A percentile compares a stretch with the other conserved stretches of the same genome.
These are phyloP conservation scores for Dicorynia guianensis DNA, from an alignment of 306 rosid species.

Conservation along the genomic window DNA sequence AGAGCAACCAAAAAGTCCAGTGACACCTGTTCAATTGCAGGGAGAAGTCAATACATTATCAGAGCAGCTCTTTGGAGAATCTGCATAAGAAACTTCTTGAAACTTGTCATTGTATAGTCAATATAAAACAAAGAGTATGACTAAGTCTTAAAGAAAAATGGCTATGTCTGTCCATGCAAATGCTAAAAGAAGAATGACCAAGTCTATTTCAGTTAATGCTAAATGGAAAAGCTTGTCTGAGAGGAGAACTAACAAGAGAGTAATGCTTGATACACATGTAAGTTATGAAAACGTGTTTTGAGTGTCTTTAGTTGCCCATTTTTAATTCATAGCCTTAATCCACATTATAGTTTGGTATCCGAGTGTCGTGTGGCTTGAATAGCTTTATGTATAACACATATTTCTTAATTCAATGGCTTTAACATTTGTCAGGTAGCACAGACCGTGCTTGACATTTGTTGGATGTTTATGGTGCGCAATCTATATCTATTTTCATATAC, in stretches of 20 bases:
- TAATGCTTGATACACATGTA: slow-evolving; percentile 32
- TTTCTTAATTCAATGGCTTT: too few relatives aligned
- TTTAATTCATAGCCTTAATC: not conserved
- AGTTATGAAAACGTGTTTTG: slow-evolving; percentile 21
- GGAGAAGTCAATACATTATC: slow-evolving; percentile 25
- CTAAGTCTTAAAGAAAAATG: slow-evolving; percentile 24
- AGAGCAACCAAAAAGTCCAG: slow-evolving; percentile 37
- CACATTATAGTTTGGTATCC: too few relatives aligned
- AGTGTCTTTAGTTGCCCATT: not conserved
- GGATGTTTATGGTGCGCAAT: too few relatives aligned
- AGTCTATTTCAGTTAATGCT: not conserved
- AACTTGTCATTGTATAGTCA: slow-evolving; percentile 22
- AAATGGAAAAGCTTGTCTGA: slow-evolving; percentile 17
- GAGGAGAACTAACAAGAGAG: slow-evolving; percentile 36
- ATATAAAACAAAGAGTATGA: slow-evolving; percentile 25
- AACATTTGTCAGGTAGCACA: too few relatives aligned
- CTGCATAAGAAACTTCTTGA: slow-evolving; percentile 33
- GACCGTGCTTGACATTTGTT: too few relatives aligned
- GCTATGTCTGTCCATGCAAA: slow-evolving; percentile 2
- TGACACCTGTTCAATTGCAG: slow-evolving; percentile 39
- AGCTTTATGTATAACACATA: too few relatives aligned
- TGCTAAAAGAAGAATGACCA: not conserved
- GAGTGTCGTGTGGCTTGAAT: too few relatives aligned
- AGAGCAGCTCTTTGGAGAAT: slow-evolving; percentile 25
- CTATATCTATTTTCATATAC: too few relatives aligned